phyloP scores from a whole-genome alignment of 164 flowering plant genomes.

The Nymphaea thermarum region DNA sequence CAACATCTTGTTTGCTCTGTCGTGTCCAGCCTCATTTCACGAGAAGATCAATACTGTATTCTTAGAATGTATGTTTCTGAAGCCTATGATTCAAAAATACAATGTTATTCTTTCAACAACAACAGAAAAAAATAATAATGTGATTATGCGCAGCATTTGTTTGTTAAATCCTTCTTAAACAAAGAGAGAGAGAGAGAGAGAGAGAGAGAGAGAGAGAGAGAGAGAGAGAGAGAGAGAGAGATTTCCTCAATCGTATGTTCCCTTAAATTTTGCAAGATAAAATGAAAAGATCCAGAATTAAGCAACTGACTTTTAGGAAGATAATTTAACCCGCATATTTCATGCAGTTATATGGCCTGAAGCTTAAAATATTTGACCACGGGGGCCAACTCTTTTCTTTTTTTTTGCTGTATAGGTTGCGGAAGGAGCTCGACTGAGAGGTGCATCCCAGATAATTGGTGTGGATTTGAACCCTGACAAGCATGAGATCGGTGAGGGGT shows the following conservation, averaged over 20 bases:
- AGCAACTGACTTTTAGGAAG: neutral
- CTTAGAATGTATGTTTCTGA: no score
- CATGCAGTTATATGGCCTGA: neutral
- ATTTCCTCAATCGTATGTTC: neutral
- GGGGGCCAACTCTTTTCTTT: neutral
- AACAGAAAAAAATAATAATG: no score
- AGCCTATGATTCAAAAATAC: neutral
- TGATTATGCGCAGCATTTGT: neutral
- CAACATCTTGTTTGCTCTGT: neutral
- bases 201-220: no score
- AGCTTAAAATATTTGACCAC: neutral
- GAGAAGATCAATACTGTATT: no score
- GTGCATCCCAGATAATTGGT: constrained; percentile 63
- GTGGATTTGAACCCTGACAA: constrained; percentile 57
- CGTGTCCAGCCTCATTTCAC: neutral
- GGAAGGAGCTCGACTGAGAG: constrained; percentile 45
- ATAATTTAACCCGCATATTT: neutral
- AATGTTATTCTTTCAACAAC: no score
- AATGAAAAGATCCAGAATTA: neutral
- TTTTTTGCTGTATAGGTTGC: constrained; percentile 34
- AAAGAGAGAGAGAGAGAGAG: neutral
- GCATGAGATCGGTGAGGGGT: constrained; percentile 31
- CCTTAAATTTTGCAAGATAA: no score
- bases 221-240: neutral
- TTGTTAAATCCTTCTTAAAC: neutral